phyloP scores from a whole-genome alignment of 2,329 filamentous ascomycete species.

The Aspergillus brunneoviolaceus region DNA sequence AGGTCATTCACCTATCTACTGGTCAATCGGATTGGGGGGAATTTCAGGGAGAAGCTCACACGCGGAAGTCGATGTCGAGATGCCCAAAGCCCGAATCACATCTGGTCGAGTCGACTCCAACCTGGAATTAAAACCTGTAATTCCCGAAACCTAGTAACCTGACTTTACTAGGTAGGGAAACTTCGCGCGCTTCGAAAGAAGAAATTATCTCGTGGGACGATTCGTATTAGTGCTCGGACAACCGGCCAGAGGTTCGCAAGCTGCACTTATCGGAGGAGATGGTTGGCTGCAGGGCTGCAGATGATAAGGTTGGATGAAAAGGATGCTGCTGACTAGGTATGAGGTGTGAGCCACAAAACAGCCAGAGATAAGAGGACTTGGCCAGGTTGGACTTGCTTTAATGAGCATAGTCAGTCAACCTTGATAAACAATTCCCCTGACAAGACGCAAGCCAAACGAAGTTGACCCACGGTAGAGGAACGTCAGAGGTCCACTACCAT shows the following conservation, averaged over 20 bases:
- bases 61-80: not conserved
- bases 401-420: not conserved
- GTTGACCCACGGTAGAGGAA: too few species aligned
- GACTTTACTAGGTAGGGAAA: conserved; percentile 7
- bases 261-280: not conserved
- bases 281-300: not conserved
- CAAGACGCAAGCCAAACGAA: not conserved
- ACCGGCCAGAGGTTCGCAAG: not conserved
- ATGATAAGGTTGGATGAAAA: not conserved
- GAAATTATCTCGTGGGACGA: not conserved
- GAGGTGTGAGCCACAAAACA: not conserved
- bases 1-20: conserved; percentile 10
- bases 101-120: not conserved
- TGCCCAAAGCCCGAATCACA: not conserved
- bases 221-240: not conserved
- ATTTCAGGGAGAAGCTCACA: not conserved
- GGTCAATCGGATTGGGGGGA: not conserved
- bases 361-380: not conserved
- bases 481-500: not conserved
- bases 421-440: not conserved
- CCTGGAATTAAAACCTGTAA: not conserved
- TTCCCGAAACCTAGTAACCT: not conserved
- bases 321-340: not conserved
- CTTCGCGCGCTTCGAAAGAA: conserved; percentile 1
- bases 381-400: not conserved